A percentile compares a stretch with the other conserved stretches of the same genome.
Conservation (phyloP, 495 filamentous ascomycete species). For the Neurospora cerealis region DNA sequence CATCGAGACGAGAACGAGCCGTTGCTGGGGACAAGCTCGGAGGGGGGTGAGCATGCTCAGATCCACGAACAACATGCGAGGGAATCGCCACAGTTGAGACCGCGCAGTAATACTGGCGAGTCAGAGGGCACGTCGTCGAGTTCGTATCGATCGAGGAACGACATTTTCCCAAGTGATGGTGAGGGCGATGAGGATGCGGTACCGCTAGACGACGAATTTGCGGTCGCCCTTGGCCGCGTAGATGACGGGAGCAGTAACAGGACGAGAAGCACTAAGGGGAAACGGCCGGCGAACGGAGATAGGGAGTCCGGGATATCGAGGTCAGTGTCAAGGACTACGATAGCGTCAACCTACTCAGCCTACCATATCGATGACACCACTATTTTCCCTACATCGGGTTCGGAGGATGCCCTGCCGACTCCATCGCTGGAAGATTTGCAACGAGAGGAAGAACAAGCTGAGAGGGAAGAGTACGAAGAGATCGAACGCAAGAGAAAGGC, state of each 20-base stretch:
- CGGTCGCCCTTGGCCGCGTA: conserved; percentile 62
- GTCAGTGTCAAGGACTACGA: conserved; percentile 40
- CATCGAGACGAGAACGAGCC: conserved; percentile 57
- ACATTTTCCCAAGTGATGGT: conserved; percentile 86
- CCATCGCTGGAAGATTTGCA: conserved; percentile 64
- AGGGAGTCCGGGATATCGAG: conserved; percentile 35
- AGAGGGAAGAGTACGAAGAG: conserved; percentile 58
- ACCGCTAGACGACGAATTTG: conserved; percentile 87
- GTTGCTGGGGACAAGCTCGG: conserved; percentile 51
- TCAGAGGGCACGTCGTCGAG: conserved; percentile 70
- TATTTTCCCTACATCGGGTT: conserved; percentile 4
- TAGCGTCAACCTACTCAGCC: conserved; percentile 37
- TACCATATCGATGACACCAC: conserved; percentile 22
- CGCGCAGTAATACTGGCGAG: conserved; percentile 70
- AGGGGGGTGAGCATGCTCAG: conserved; percentile 25
- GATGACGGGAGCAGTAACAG: conserved; percentile 66
- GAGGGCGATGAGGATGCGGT: conserved; percentile 86
- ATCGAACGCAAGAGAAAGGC: conserved; percentile 60
- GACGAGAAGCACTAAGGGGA: conserved; percentile 50
- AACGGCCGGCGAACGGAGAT: conserved; percentile 42
- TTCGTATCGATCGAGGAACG: conserved; percentile 83
- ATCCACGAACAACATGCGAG: conserved; percentile 9
- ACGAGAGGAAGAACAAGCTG: conserved; percentile 62
- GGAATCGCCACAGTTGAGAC: conserved; percentile 39
- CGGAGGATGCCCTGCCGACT: conserved; percentile 25